Percentiles rank a stretch among this genome's conserved stretches.
These are phyloP conservation scores for Rhynchosporium graminicola DNA, from an alignment of 2,329 filamentous ascomycete genomes.

Conservation along the genomic window DNA sequence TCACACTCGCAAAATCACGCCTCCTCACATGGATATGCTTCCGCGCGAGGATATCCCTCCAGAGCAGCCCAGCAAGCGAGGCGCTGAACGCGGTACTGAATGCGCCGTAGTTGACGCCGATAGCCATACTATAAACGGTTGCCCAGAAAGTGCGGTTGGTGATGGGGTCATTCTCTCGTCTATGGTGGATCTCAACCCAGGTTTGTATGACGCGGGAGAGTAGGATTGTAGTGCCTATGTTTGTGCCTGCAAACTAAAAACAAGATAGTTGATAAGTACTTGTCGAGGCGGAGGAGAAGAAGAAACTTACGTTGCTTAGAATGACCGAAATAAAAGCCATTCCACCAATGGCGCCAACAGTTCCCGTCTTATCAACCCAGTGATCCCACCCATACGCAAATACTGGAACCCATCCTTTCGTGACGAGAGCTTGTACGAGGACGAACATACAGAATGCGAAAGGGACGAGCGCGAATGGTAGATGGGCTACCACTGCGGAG, in stretches of 20 bases:
- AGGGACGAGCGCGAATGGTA: conserved; percentile 68
- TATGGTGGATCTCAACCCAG: conserved; percentile 62
- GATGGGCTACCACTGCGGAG: conserved; percentile 62
- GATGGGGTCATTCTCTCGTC: conserved; percentile 49
- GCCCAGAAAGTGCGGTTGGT: conserved; percentile 70
- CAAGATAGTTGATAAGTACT: too few species aligned
- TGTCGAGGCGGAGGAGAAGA: too few species aligned
- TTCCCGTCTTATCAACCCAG: conserved; percentile 70
- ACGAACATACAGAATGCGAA: conserved; percentile 77
- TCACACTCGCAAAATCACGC: conserved; percentile 67
- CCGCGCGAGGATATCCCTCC: conserved; percentile 67
- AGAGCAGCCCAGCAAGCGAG: conserved; percentile 69
- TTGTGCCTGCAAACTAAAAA: conserved; percentile 70
- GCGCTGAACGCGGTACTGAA: conserved; percentile 74
- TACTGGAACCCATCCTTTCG: conserved; percentile 72
- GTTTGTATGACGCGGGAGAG: conserved; percentile 69
- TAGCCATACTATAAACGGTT: conserved; percentile 72
- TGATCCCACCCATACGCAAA: conserved; percentile 75
- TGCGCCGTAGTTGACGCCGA: conserved; percentile 74
- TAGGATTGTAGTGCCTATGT: conserved; percentile 75
- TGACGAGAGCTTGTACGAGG: conserved; percentile 70
- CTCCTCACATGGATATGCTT: conserved; percentile 67
- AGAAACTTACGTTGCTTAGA: conserved; percentile 65
- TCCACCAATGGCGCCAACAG: conserved; percentile 66
- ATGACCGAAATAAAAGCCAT: conserved; percentile 74